These are phyloP conservation scores for Ziziphus jujuba DNA, from an alignment of 306 rosid species.

Conservation along the genomic window DNA sequence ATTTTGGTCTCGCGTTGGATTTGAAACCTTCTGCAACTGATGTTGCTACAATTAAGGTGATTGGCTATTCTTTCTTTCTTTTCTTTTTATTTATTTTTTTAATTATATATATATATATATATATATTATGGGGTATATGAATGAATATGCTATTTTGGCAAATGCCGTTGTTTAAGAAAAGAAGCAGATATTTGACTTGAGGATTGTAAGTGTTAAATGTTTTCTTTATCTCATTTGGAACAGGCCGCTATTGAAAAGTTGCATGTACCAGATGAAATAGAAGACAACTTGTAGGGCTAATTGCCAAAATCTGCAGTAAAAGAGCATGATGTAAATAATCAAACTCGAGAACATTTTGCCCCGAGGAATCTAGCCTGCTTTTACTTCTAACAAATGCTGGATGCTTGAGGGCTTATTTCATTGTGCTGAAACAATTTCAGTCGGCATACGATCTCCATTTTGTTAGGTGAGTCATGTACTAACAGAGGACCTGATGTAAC, in stretches of 20 bases:
- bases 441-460: conserved; percentile 38
- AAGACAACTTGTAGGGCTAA: conserved; percentile 61
- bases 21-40: conserved; percentile 95
- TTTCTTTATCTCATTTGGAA: conserved; percentile 18
- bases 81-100: background rate
- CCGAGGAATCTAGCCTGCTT: conserved; percentile 42
- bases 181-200: too few relatives aligned
- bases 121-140: too few relatives aligned
- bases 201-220: background rate
- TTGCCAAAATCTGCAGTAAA: conserved; percentile 16
- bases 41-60: conserved; percentile 93
- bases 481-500: conserved; percentile 34
- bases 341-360: conserved; percentile 33
- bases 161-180: too few relatives aligned
- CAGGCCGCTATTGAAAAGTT: conserved; percentile 98
- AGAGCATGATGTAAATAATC: conserved; percentile 33
- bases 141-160: too few relatives aligned
- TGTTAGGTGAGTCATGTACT: conserved; percentile 37
- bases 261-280: conserved; percentile 90
- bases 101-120: too few relatives aligned
- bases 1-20: conserved; percentile 95
- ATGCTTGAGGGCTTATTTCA: conserved; percentile 20
- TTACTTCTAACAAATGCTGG: conserved; percentile 57
- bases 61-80: background rate
- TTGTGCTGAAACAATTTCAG: conserved; percentile 19